A percentile compares a stretch with the other conserved stretches of the same genome.
These are phyloP conservation scores for Casuarina cunninghamiana DNA, from an alignment of 306 rosid genomes.

Conservation along the genomic window DNA sequence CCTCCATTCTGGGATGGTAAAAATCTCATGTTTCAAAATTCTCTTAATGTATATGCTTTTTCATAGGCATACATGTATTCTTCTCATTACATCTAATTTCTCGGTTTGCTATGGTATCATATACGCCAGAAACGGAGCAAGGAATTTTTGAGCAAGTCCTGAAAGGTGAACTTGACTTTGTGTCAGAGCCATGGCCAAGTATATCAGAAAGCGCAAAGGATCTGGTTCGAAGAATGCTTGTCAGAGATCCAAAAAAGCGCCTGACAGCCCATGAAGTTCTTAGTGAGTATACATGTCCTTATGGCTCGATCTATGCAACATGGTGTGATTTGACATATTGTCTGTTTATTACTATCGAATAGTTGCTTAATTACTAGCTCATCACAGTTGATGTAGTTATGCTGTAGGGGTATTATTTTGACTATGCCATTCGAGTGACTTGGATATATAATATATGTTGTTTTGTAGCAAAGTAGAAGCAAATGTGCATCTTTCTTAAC, in stretches of 20 bases:
- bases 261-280: conserved; percentile 92
- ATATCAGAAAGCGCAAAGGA: conserved; percentile 90
- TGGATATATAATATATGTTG: neutral
- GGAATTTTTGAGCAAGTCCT: conserved; percentile 98
- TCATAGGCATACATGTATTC: conserved; percentile 1
- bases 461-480: neutral
- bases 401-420: conserved; percentile 8
- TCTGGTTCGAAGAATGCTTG: conserved; percentile 84
- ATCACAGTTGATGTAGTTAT: conserved; percentile 12
- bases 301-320: conserved; percentile 1
- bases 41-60: neutral
- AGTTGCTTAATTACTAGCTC: neutral
- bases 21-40: conserved; percentile 25
- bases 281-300: conserved; percentile 54
- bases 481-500: neutral
- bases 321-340: neutral
- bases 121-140: conserved; percentile 76
- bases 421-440: neutral
- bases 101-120: conserved; percentile 25
- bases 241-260: conserved; percentile 85
- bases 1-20: conserved; percentile 99
- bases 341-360: neutral
- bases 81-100: conserved; percentile 4
- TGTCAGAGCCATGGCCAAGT: conserved; percentile 95
- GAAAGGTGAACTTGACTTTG: conserved; percentile 85